Evolutionary conservation across 2,329 filamentous ascomycete genomes (phyloP).

Genomic region (Venturia oleaginea): DNA sequence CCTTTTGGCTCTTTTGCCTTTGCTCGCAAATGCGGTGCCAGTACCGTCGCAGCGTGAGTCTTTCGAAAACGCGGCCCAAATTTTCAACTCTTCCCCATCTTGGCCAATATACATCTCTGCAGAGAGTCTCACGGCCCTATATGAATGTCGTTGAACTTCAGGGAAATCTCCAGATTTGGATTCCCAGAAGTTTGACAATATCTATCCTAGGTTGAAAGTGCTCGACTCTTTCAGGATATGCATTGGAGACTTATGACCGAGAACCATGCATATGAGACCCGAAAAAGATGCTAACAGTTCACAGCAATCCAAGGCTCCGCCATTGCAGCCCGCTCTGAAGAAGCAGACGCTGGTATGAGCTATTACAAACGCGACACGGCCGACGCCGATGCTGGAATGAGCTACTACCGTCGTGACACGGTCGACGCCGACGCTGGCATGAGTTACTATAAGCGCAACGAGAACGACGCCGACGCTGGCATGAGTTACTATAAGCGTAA

Average conservation of each 20-base stretch:
- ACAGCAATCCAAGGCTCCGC: not conserved
- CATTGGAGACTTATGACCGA: not conserved
- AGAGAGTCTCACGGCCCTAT: not conserved
- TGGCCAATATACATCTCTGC: no score
- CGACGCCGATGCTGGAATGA: no score
- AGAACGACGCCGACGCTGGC: not conserved
- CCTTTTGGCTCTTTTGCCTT: not conserved
- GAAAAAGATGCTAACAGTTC: no score
- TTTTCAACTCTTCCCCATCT: no score
- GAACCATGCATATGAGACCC: no score
- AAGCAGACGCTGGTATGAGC: not conserved
- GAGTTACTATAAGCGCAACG: not conserved
- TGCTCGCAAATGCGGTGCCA: not conserved
- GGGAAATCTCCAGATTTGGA: not conserved
- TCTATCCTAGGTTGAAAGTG: not conserved
- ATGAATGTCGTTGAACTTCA: not conserved
- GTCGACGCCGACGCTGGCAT: not conserved
- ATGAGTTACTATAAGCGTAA: not conserved
- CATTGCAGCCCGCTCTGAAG: not conserved
- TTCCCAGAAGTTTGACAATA: not conserved
- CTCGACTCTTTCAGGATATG: not conserved
- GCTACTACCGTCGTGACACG: no score
- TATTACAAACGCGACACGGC: no score
- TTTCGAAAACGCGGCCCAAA: no score
- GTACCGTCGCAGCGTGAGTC: not conserved